phyloP scores from a whole-genome alignment of 2,329 filamentous ascomycete genomes.

The Aspergillus alliaceus region DNA sequence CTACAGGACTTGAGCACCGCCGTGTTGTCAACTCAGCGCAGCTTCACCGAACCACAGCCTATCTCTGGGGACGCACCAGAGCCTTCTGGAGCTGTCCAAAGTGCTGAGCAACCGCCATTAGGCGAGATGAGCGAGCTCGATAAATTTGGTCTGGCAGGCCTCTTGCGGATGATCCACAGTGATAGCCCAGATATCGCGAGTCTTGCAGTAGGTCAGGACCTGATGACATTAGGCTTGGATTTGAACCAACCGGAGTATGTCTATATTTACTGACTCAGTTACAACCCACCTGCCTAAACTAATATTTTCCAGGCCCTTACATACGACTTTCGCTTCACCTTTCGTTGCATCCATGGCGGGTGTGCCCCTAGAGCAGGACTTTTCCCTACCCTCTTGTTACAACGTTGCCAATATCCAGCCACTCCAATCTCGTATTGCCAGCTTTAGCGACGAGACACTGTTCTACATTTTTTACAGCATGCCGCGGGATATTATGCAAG shows the following conservation, averaged over 20 bases:
- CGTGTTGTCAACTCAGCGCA: slow-evolving; percentile 34
- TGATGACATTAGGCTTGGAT: slow-evolving; percentile 64
- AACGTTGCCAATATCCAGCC: slow-evolving; percentile 66
- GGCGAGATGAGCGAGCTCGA: slow-evolving; percentile 62
- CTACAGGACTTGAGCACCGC: slow-evolving; percentile 37
- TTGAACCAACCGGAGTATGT: slow-evolving; percentile 62
- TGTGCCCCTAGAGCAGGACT: slow-evolving; percentile 63
- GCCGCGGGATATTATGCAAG: slow-evolving; percentile 65
- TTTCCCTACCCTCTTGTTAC: slow-evolving; percentile 63
- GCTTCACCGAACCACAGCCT: slow-evolving; percentile 41
- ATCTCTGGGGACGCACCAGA: slow-evolving; percentile 36
- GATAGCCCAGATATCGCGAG: slow-evolving; percentile 54
- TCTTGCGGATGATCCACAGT: slow-evolving; percentile 58
- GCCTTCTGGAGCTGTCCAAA: slow-evolving; percentile 31
- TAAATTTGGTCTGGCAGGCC: slow-evolving; percentile 59
- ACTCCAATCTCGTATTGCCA: slow-evolving; percentile 57
- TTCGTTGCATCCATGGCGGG: slow-evolving; percentile 59
- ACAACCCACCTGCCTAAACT: slow-evolving; percentile 16
- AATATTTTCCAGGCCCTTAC: slow-evolving; percentile 51
- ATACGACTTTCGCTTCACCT: slow-evolving; percentile 63
- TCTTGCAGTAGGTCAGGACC: slow-evolving; percentile 63
- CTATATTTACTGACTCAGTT: background rate
- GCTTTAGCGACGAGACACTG: slow-evolving; percentile 64
- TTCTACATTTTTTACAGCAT: slow-evolving; percentile 71
- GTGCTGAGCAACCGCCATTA: slow-evolving; percentile 42